Evolutionary conservation across 192 early-diverging fungal genomes (phyloP).

Genomic region (Backusella luteola): DNA sequence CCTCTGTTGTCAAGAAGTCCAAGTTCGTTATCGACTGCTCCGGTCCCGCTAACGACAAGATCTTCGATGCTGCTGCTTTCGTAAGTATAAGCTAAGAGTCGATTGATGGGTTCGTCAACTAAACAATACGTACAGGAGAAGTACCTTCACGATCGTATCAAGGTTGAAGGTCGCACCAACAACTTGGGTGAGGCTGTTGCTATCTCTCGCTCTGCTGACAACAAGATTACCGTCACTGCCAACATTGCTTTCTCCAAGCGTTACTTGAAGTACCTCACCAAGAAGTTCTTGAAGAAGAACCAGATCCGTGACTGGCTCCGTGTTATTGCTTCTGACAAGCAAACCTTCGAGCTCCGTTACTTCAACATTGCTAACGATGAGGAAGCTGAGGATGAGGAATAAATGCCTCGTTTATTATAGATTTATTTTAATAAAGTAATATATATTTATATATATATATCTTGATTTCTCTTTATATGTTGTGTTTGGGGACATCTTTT

Average conservation of each 20-base stretch:
- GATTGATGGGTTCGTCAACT: neutral
- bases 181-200: constrained; percentile 87
- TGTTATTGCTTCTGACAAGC: constrained; percentile 87
- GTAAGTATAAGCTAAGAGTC: constrained; percentile 39
- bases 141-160: constrained; percentile 98
- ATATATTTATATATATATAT: neutral
- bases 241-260: constrained; percentile 90
- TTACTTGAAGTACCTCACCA: constrained; percentile 99
- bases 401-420: neutral
- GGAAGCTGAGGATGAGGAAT: constrained; percentile 74
- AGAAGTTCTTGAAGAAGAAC: constrained; percentile 99
- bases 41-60: constrained; percentile 89
- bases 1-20: constrained; percentile 56
- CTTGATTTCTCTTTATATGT: neutral
- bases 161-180: constrained; percentile 94
- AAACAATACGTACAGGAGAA: constrained; percentile 67
- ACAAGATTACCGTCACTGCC: constrained; percentile 78
- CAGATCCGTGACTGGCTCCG: constrained; percentile 98
- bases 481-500: neutral
- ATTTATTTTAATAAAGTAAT: constrained; percentile 8
- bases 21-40: constrained; percentile 96
- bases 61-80: constrained; percentile 95
- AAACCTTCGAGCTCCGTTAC: constrained; percentile 94
- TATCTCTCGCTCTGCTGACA: constrained; percentile 73
- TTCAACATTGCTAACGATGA: constrained; percentile 83